Percentiles rank a stretch among this genome's conserved stretches.
Conservation (phyloP, 176 grass and related monocot species). For the Stipa capillata region DNA sequence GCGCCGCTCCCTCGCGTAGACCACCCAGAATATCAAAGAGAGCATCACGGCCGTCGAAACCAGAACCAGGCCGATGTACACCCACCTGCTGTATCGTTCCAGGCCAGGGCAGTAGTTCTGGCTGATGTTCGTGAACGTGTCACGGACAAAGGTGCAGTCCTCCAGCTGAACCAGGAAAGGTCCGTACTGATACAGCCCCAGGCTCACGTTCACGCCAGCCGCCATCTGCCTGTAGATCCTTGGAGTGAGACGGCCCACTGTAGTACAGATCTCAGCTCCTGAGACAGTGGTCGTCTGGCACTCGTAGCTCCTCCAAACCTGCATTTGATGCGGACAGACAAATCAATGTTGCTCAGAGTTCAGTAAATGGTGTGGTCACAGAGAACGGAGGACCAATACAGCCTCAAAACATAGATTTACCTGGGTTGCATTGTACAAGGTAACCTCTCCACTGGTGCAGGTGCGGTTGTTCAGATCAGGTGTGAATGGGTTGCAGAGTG, state of each 20-base stretch:
- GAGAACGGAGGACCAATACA: neutral
- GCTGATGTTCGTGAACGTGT: constrained; percentile 64
- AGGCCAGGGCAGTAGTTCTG: constrained; percentile 68
- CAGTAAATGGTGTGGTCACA: neutral
- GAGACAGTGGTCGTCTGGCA: constrained; percentile 36
- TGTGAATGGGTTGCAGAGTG: constrained; percentile 72
- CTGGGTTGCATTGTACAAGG: constrained; percentile 50
- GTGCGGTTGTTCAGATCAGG: constrained; percentile 43
- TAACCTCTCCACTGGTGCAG: constrained; percentile 58
- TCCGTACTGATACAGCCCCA: constrained; percentile 67
- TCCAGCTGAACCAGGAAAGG: constrained; percentile 73
- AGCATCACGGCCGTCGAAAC: constrained; percentile 68
- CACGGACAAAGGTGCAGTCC: constrained; percentile 79
- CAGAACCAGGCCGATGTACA: constrained; percentile 74
- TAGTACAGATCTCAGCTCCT: constrained; percentile 52
- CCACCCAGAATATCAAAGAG: constrained; percentile 76
- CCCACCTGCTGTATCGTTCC: constrained; percentile 62
- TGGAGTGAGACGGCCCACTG: constrained; percentile 50
- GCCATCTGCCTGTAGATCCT: constrained; percentile 61
- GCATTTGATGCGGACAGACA: neutral
- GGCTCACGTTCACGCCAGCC: constrained; percentile 44
- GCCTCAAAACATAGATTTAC: neutral
- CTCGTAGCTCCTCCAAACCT: constrained; percentile 60
- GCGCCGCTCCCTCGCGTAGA: constrained; percentile 78
- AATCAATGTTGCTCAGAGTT: neutral